Evolutionary conservation across 345 rosid genomes (phyloP), one percentile per base, ranked within the genome.

Genomic region (Carallia pectinifolia): DNA sequence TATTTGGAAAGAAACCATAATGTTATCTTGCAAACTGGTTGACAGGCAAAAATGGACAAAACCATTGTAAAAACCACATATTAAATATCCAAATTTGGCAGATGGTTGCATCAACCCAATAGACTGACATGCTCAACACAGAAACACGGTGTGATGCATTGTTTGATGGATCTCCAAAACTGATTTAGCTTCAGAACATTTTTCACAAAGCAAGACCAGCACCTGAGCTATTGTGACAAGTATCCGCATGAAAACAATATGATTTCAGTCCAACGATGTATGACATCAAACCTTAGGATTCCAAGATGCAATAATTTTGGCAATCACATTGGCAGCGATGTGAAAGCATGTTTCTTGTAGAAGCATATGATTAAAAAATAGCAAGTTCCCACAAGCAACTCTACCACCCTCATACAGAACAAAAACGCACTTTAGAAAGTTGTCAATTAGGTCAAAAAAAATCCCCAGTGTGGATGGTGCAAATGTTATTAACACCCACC

Each of bases 1-100:
- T 7, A 47, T 37, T 53, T 15, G 33, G 53, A 68, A 65, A 34
- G 54, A 55, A 72, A 69, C 29, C 18, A 34, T 52, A 65, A 58
- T 23, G 4, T 2, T n/a, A 44, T 54, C 30, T 65, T 68, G 47
- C 27, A 38, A 81, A 63, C 2, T 54, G 31, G 27, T 68, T 53
- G 33, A 62, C 65, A 29, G 38, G 9, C 29, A 15, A 36, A 4
- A 29, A 37, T 4, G 55, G n/a, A 48, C 30, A 62, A 4, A 65
- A 56, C 4, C 47, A n/a, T n/a, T 23, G 23, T 7, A 3, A 19
- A 5, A 55, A 37, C 5, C 8, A 60, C 55, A 16, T 34, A 53
- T 53, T 55, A 39, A 17, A 67, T 15, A 55, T 19, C 71, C 17
- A 19, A 66, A 66, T 66, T 16, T 44, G 31, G 37, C 19, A 39